Percentiles rank a stretch among this genome's conserved stretches.
phyloP scores from a whole-genome alignment of 148 eudicot genomes.

The Rhododendron molle region DNA sequence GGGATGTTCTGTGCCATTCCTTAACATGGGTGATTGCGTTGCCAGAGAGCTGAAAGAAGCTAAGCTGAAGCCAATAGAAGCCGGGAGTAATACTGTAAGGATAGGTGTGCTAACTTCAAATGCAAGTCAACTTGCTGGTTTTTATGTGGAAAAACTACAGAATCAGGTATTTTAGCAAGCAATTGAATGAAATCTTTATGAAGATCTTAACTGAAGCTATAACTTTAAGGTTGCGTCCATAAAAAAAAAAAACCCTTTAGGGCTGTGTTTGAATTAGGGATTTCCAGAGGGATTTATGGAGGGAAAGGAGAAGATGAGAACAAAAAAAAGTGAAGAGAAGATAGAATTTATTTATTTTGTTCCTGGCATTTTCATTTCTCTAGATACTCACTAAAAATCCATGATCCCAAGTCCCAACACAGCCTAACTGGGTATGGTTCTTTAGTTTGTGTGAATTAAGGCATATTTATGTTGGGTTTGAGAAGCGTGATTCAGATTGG shows the following conservation, averaged over 20 bases:
- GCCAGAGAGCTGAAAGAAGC: constrained; percentile 47
- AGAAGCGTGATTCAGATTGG: not conserved
- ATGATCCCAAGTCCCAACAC: not conserved
- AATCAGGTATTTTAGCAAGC: constrained; percentile 30
- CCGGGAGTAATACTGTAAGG: constrained; percentile 25
- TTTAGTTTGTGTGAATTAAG: not conserved
- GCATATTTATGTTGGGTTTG: not conserved
- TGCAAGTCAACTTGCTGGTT: too few species aligned
- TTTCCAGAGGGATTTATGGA: not conserved
- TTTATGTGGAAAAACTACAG: not conserved
- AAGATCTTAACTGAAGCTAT: not conserved
- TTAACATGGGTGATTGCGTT: constrained; percentile 44
- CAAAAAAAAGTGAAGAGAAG: not conserved
- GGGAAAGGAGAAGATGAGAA: not conserved
- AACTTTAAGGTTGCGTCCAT: not conserved
- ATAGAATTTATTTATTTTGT: not conserved
- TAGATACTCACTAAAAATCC: not conserved
- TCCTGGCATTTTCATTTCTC: not conserved
- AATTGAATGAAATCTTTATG: not conserved
- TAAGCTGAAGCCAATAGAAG: constrained; percentile 45
- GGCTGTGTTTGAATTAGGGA: not conserved
- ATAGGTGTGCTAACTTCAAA: too few species aligned
- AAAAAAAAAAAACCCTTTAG: too few species aligned
- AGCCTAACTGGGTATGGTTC: not conserved
- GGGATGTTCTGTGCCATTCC: constrained; percentile 42